A percentile compares a stretch with the other conserved stretches of the same genome.
These are phyloP conservation scores for Pseudonitzschia pungens DNA, from an alignment of 108 stramenopile genomes.

Conservation along the genomic window DNA sequence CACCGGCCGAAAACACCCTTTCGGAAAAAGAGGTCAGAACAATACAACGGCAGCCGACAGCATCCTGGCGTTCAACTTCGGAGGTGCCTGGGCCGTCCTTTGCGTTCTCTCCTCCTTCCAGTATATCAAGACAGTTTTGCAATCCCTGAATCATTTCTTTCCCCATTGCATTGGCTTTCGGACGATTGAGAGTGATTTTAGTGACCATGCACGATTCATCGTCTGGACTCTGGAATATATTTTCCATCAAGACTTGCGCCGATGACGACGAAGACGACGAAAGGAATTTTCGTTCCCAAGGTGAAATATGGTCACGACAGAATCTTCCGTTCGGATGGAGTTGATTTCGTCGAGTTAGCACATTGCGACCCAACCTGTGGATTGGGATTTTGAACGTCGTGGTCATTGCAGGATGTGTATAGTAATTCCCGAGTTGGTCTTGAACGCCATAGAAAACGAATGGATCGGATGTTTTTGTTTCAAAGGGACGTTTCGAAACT, in stretches of 20 bases:
- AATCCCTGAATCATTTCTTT: slow-evolving; percentile 41
- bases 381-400: not conserved
- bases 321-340: not conserved
- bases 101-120: slow-evolving; percentile 18
- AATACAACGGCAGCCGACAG: slow-evolving; percentile 40
- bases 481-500: too few relatives aligned
- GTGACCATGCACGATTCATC: slow-evolving; percentile 16
- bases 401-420: not conserved
- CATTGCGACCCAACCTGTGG: not conserved
- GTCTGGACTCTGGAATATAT: not conserved
- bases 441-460: too few relatives aligned
- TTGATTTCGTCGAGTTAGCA: not conserved
- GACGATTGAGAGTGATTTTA: slow-evolving; percentile 50
- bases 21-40: slow-evolving; percentile 55
- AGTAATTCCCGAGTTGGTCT: not conserved
- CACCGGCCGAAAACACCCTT: slow-evolving; percentile 87
- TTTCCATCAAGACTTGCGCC: slow-evolving; percentile 23
- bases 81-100: not conserved
- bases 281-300: not conserved
- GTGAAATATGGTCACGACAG: not conserved
- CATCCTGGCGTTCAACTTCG: not conserved
- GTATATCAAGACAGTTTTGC: slow-evolving; percentile 28
- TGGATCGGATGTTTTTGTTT: too few relatives aligned
- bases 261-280: not conserved
- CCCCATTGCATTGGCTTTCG: slow-evolving; percentile 65